phyloP scores from a whole-genome alignment of 768 basidiomycete genomes.

The Multifurca ochricompacta region DNA sequence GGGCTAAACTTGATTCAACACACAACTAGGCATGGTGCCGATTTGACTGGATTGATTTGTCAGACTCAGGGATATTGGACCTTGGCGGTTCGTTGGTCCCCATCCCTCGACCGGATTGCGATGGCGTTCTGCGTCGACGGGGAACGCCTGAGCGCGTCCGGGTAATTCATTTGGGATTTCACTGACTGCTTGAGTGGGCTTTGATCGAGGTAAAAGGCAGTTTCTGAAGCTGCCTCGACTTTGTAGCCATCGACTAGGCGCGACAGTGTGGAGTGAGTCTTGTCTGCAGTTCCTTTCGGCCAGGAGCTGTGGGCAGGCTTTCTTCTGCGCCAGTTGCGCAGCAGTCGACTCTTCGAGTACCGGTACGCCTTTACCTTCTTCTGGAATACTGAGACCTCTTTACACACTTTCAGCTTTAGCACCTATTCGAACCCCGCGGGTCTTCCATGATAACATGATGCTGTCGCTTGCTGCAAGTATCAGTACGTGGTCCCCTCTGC shows the following conservation, averaged over 20 bases:
- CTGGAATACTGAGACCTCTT: neutral
- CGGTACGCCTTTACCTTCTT: neutral
- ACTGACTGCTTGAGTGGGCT: neutral
- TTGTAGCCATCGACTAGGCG: neutral
- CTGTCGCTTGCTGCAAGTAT: neutral
- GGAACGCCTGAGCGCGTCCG: neutral
- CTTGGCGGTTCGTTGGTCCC: slow-evolving; percentile 6
- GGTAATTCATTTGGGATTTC: neutral
- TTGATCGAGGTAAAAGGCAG: neutral
- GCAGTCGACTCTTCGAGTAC: neutral
- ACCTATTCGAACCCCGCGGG: neutral
- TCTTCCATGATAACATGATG: neutral
- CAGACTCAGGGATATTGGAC: neutral
- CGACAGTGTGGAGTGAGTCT: neutral
- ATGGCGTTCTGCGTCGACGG: neutral
- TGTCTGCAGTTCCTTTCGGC: slow-evolving; percentile 14
- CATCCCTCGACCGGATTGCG: slow-evolving; percentile 17
- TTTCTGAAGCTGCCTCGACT: neutral
- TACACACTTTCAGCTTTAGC: neutral
- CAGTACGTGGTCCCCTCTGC: neutral
- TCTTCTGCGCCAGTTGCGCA: slow-evolving; percentile 8
- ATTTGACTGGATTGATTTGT: neutral
- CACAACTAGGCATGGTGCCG: neutral
- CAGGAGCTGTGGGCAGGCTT: slow-evolving; percentile 7
- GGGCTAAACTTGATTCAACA: neutral